A percentile compares a stretch with the other conserved stretches of the same genome.
Conservation (phyloP, 345 rosid species). For the Odontarrhena argentea region DNA sequence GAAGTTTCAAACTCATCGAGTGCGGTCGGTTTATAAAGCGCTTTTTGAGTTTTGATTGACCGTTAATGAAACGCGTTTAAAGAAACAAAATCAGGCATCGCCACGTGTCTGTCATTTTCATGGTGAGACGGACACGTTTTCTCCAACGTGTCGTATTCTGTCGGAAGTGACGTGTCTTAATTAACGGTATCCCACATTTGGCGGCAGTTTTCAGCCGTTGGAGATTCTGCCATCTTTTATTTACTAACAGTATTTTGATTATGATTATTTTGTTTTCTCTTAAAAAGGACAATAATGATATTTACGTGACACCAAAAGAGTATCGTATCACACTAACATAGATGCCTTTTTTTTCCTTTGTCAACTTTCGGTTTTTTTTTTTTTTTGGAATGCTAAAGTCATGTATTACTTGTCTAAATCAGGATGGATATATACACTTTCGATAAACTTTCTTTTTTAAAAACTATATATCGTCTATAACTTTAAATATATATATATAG, state of each 20-base stretch:
- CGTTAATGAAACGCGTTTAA: constrained; percentile 41
- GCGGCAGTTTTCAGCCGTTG: constrained; percentile 41
- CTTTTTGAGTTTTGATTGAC: constrained; percentile 26
- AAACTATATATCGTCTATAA: too few relatives aligned
- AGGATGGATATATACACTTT: not conserved
- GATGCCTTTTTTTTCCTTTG: constrained; percentile 7
- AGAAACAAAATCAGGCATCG: not conserved
- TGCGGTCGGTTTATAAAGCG: constrained; percentile 40
- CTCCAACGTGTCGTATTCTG: constrained; percentile 30
- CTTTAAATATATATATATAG: too few relatives aligned
- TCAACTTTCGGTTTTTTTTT: constrained; percentile 31
- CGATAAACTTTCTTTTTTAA: not conserved
- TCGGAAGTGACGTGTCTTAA: constrained; percentile 39
- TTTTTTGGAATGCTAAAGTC: constrained; percentile 1
- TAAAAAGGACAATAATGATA: not conserved
- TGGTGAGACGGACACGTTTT: constrained; percentile 40
- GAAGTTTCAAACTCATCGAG: constrained; percentile 32
- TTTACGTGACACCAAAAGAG: not conserved
- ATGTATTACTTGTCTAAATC: constrained; percentile 20
- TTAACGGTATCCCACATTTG: constrained; percentile 39
- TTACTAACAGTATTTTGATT: constrained; percentile 16
- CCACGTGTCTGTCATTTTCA: constrained; percentile 22
- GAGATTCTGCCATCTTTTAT: constrained; percentile 19
- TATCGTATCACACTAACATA: not conserved
- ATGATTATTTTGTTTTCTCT: not conserved